Evolutionary conservation across 2,329 filamentous ascomycete species (phyloP), one percentile per base, ranked within the genome.

Genomic region (Nannizziopsis arthrosporioides): DNA sequence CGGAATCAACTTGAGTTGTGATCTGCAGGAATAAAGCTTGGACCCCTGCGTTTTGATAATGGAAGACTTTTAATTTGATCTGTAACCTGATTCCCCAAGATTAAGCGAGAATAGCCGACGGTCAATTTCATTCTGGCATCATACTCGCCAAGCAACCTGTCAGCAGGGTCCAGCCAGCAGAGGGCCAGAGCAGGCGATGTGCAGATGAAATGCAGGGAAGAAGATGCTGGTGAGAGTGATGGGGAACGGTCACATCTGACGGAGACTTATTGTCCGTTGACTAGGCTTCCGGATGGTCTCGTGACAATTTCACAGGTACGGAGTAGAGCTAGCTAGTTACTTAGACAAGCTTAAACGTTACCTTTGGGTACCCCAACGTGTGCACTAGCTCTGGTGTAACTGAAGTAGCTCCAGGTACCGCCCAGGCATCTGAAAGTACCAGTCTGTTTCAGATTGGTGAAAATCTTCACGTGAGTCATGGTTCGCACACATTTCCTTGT

Each of bases 211-310:
- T 17, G n/a, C 35, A 37, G 12, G n/a, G 17, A 8, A 15, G 8
- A 12, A 14, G 11, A 12, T 12, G 14, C 14, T 15, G 14, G 34
- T 30, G 14, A 30, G 11, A 14, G n/a, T 12, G 22, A 14, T 14
- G 19, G 14, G 36, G 22, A 17, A 17, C 35, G 32, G 8, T 7
- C 34, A 5, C 14, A 36, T 34, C 18, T 46, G 30, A 47, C 45
- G 45, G 45, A 47, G 45, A 42, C 27, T 42, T 11, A 47, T 36
- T 37, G 45, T 42, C 45, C 45, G 45, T 42, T 36, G 17, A 5
- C 5, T 38, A 18, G 34, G 37, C 38, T 35, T 19, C 18, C 42
- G 4, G 42, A n/a, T 10, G 1, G 45, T 42, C 45, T 47, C 38
- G 45, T 47, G 38, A 42, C 39, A 18, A 19, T 10, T 47, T 30